Percentiles rank a stretch among this genome's conserved stretches.
These are phyloP conservation scores for Mariannaea elegans DNA, from an alignment of 2,329 filamentous ascomycete genomes.

Conservation along the genomic window DNA sequence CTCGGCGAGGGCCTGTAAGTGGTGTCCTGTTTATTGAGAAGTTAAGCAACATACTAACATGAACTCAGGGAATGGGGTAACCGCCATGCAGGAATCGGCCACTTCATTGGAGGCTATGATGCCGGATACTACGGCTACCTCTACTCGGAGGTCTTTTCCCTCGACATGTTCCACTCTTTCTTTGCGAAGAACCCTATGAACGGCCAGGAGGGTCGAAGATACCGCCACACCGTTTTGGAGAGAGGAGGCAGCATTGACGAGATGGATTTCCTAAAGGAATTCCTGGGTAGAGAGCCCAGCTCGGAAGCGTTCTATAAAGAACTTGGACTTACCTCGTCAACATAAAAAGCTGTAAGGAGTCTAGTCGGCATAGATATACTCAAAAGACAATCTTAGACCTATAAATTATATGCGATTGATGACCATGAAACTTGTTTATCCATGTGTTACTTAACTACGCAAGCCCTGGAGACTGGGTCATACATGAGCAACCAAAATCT, in stretches of 20 bases:
- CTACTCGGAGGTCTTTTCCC: conserved; percentile 80
- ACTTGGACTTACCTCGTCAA: conserved; percentile 59
- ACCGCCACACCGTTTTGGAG: conserved; percentile 81
- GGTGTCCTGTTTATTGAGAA: too few species aligned
- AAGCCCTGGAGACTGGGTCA: neutral
- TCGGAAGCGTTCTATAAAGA: conserved; percentile 84
- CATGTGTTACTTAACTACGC: neutral
- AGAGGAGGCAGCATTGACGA: conserved; percentile 82
- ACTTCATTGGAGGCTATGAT: conserved; percentile 85
- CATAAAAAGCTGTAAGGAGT: conserved; percentile 8
- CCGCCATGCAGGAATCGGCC: conserved; percentile 82
- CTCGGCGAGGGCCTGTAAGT: conserved; percentile 65
- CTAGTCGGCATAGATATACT: conserved; percentile 9
- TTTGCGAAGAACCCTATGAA: conserved; percentile 85
- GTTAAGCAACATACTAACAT: conserved; percentile 37
- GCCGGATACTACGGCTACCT: conserved; percentile 84
- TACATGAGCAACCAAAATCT: neutral
- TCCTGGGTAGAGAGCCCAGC: conserved; percentile 79
- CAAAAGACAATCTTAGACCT: conserved; percentile 8
- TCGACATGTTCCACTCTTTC: conserved; percentile 85
- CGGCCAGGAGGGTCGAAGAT: conserved; percentile 74
- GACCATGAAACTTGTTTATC: neutral
- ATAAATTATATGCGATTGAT: neutral
- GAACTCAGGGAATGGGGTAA: conserved; percentile 71
- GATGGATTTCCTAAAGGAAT: conserved; percentile 81